phyloP scores from a whole-genome alignment of 768 basidiomycete species.

The Leccinum rimulosum region DNA sequence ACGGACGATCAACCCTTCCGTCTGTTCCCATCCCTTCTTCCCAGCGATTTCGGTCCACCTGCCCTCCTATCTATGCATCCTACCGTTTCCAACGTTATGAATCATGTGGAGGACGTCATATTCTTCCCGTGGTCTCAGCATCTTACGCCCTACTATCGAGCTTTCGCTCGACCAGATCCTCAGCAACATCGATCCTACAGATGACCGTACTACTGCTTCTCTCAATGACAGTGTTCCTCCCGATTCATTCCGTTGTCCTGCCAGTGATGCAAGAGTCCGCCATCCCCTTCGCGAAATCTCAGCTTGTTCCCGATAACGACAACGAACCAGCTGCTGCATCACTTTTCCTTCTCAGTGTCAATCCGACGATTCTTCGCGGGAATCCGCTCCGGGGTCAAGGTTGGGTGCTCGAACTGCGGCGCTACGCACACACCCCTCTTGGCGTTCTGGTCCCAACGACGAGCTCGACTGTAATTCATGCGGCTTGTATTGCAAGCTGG shows the following conservation, averaged over 20 bases:
- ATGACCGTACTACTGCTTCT: conserved; percentile 12
- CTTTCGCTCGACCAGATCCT: conserved; percentile 81
- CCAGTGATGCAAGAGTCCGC: conserved; percentile 28
- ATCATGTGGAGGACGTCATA: conserved; percentile 75
- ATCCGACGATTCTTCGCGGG: conserved; percentile 39
- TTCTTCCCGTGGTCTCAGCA: conserved; percentile 53
- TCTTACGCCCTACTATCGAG: conserved; percentile 78
- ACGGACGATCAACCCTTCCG: conserved; percentile 40
- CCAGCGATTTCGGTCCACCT: conserved; percentile 72
- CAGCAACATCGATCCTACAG: conserved; percentile 26
- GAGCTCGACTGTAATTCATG: conserved; percentile 90
- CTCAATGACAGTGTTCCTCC: conserved; percentile 9
- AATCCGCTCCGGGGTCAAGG: conserved; percentile 60
- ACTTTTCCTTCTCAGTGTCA: conserved; percentile 41
- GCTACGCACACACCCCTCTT: conserved; percentile 39
- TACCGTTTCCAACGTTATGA: conserved; percentile 34
- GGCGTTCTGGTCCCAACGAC: conserved; percentile 83
- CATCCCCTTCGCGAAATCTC: conserved; percentile 16
- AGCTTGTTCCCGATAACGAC: conserved; percentile 1
- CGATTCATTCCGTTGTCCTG: conserved; percentile 20
- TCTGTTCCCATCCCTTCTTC: conserved; percentile 67
- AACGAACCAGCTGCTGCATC: conserved; percentile 10
- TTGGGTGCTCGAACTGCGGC: conserved; percentile 74
- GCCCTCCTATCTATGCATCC: conserved; percentile 72
- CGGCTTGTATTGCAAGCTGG: conserved; percentile 84